Evolutionary conservation across 345 rosid genomes (phyloP), one percentile per base, ranked within the genome.

Genomic region (Pistacia atlantica): DNA sequence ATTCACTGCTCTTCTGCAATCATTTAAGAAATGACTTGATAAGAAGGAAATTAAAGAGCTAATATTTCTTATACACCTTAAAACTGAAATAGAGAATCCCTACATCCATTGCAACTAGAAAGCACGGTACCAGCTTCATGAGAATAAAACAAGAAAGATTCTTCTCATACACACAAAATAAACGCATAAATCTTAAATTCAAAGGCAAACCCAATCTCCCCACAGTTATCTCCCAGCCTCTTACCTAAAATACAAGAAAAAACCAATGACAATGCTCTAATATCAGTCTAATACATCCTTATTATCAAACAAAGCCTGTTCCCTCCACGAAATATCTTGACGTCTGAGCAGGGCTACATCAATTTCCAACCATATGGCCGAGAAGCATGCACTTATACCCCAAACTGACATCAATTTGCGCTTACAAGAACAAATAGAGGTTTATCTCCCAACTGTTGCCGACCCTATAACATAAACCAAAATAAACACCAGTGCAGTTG

Each of bases 381-480:
- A 60, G 18, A 45, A 66, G 25, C 70, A 48, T n/a, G 71, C 63
- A 48, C 64, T 73, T 65, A 35, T 11, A 42, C 62, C 22, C 66
- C 38, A 33, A 46, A 45, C 28, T 10, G 37, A 12, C 58, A 67
- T 84, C 84, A 87, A 42, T 83, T 68, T 22, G 88, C 83, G 77
- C 83, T 86, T 58, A 93, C 83, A 25, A 93, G 97, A 76, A 96
- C 97, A 76, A 91, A 96, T 14, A 92, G 80, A 4, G 98, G 94
- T 8, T 84, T 89, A 73, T 87, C 92, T 69, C 94, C 97, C 74
- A 96, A 78, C 51, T 87, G 88, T 17, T 93, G 93, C 77, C 90
- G 88, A 46, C 98, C 99, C 91, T 94, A 88, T 46, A 82, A 85
- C 49, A 57, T 58, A 52, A 80, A 70, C 25, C 80, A 67, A 49